Evolutionary conservation across 2,329 filamentous ascomycete genomes (phyloP), one percentile per base, ranked within the genome.

Genomic region (Botryotinia narcissicola): DNA sequence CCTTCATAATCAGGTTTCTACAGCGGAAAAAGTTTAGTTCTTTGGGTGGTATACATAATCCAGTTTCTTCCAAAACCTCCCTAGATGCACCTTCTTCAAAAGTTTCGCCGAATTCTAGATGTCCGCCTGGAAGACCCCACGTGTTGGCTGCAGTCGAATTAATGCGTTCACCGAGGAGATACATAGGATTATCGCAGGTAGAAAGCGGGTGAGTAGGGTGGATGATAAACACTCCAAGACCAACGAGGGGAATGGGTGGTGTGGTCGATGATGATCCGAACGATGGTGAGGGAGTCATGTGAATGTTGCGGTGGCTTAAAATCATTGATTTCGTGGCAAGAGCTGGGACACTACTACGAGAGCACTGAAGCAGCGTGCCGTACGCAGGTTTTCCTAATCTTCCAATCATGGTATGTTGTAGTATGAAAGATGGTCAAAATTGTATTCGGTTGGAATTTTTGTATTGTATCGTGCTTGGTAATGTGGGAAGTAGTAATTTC

Each of bases 31-130:
- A 86, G 61, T 83, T 84, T 7, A 87, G 68, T 7, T 86, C 84
- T 25, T 16, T n/a, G 12, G 29, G 25, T 2, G 81, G 83, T 1
- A 94, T 84, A 0, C 81, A 78, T 0, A 94, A 84, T 0, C 87
- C 91, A 0, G 92, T 93, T 79, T 95, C 93, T 80, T 95, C 93
- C 0, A 88, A 79, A 0, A 88, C 84, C 81, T 95, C 93, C 6
- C 93, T 87, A 64, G 83, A 85, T 0, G 91, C 91, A 74, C 92
- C 94, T 0, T 82, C 81, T 29, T 89, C 84, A 44, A 89, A 86
- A 3, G 85, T 84, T 80, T 95, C 93, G 75, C 87, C 87, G 73
- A 88, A 87, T 75, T 95, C 93, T 25, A 94, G 86, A 77, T 95
- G 92, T 0, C 93, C 93, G 37, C 93, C 93, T 0, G 93, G 92